Evolutionary conservation across 1,284 basidiomycete genomes (phyloP).

Genomic region (Moesziomyces sp.): DNA sequence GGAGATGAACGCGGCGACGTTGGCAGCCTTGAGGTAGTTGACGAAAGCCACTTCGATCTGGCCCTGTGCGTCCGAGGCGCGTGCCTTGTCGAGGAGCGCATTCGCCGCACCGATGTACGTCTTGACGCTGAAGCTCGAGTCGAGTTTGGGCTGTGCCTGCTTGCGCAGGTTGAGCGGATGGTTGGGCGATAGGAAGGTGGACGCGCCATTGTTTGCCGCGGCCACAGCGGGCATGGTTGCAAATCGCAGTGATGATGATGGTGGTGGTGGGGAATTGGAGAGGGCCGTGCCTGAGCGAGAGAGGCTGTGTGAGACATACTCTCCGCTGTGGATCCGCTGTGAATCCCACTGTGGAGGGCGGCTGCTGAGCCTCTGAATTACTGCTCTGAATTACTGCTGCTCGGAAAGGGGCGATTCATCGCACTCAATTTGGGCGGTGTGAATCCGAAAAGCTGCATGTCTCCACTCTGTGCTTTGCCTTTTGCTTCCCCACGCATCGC

Average conservation of each 20-base stretch:
- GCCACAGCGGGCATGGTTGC: constrained; percentile 30
- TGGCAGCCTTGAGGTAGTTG: constrained; percentile 66
- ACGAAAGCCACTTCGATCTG: constrained; percentile 66
- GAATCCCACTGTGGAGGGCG: background rate
- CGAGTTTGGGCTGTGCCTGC: constrained; percentile 57
- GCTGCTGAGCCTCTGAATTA: background rate
- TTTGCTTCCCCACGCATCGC: too few species aligned
- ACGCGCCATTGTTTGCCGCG: constrained; percentile 13
- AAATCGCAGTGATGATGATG: background rate
- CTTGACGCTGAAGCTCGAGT: constrained; percentile 62
- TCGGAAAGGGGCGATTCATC: too few species aligned
- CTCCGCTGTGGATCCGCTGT: too few species aligned
- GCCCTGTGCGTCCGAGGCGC: constrained; percentile 62
- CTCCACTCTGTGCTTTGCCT: too few species aligned
- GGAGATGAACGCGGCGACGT: constrained; percentile 62
- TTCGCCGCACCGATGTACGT: constrained; percentile 65
- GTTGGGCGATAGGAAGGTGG: constrained; percentile 54
- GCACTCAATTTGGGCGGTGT: too few species aligned
- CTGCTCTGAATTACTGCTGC: background rate
- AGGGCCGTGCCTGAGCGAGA: background rate
- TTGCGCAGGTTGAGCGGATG: constrained; percentile 64
- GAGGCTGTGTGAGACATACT: background rate
- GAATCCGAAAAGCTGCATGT: too few species aligned
- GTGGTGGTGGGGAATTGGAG: background rate
- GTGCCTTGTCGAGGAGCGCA: constrained; percentile 64